A percentile compares a stretch with the other conserved stretches of the same genome.
phyloP scores from a whole-genome alignment of 148 eudicot species.

The Amaranthus cruentus region DNA sequence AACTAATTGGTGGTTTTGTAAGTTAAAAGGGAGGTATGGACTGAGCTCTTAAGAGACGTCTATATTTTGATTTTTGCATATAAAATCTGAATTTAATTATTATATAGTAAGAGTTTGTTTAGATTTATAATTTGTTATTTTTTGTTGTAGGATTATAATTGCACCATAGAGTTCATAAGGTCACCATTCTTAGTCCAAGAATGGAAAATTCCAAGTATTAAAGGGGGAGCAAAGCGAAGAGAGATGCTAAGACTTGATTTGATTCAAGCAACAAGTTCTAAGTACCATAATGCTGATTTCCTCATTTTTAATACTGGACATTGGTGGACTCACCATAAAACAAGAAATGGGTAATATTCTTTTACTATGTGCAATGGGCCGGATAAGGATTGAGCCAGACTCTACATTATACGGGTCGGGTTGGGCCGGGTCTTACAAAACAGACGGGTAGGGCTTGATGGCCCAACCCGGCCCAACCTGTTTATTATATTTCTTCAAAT shows the following conservation, averaged over 20 bases:
- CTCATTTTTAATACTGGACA: conserved; percentile 67
- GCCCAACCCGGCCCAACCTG: too few relatives aligned
- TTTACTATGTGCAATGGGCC: neutral
- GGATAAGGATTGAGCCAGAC: too few relatives aligned
- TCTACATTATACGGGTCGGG: too few relatives aligned
- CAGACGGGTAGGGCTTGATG: too few relatives aligned
- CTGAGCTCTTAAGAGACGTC: too few relatives aligned
- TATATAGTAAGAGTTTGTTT: neutral
- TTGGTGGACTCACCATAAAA: conserved; percentile 73
- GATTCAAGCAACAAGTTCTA: conserved; percentile 33
- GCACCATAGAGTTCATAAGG: conserved; percentile 48
- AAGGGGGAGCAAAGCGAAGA: conserved; percentile 16
- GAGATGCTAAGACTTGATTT: conserved; percentile 60
- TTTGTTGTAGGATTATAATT: conserved; percentile 45
- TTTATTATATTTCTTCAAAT: too few relatives aligned
- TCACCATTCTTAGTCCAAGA: conserved; percentile 64
- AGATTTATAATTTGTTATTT: neutral
- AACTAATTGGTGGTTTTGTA: too few relatives aligned
- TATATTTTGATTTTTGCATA: neutral
- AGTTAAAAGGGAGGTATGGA: too few relatives aligned
- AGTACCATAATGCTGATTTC: conserved; percentile 54
- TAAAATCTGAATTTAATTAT: too few relatives aligned
- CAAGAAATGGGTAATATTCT: conserved; percentile 39
- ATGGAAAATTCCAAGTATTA: conserved; percentile 20
- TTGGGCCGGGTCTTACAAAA: too few relatives aligned